A percentile compares a stretch with the other conserved stretches of the same genome.
Conservation (phyloP, 352 stramenopile genomes). For the Paralagenidium karlingii region DNA sequence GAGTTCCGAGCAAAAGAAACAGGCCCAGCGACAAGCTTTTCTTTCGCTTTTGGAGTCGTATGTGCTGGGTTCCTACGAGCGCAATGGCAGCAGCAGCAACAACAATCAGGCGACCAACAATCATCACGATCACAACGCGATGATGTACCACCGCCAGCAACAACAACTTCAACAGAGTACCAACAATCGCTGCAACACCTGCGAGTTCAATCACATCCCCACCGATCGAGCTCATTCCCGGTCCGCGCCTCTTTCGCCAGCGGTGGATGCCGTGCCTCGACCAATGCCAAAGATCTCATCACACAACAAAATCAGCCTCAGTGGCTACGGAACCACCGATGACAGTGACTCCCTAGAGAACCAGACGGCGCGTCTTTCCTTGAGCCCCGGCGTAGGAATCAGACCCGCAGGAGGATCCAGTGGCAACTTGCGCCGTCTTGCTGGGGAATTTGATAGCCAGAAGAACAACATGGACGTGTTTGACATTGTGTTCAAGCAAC, state of each 20-base stretch:
- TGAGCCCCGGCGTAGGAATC: too few relatives aligned
- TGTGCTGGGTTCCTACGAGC: slow-evolving; percentile 48
- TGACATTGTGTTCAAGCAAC: slow-evolving; percentile 80
- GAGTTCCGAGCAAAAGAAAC: slow-evolving; percentile 21
- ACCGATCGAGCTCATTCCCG: neutral
- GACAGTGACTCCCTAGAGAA: neutral
- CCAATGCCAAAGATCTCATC: too few relatives aligned
- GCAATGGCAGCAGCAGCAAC: slow-evolving; percentile 3
- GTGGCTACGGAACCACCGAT: neutral
- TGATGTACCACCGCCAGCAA: neutral
- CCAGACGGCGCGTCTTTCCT: too few relatives aligned
- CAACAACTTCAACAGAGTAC: neutral
- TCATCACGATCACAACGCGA: neutral
- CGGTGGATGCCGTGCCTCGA: neutral
- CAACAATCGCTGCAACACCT: neutral
- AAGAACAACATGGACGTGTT: slow-evolving; percentile 48
- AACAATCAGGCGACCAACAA: neutral
- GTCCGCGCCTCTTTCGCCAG: neutral
- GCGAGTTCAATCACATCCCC: too few relatives aligned
- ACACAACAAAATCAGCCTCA: neutral
- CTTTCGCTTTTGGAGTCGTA: slow-evolving; percentile 52
- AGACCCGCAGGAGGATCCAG: too few relatives aligned
- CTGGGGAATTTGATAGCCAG: neutral
- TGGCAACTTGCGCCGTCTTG: neutral
- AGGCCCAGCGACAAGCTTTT: slow-evolving; percentile 59